Base-by-base conservation (phyloP, 768 basidiomycete species). In the Lactarius sp. region DNA sequence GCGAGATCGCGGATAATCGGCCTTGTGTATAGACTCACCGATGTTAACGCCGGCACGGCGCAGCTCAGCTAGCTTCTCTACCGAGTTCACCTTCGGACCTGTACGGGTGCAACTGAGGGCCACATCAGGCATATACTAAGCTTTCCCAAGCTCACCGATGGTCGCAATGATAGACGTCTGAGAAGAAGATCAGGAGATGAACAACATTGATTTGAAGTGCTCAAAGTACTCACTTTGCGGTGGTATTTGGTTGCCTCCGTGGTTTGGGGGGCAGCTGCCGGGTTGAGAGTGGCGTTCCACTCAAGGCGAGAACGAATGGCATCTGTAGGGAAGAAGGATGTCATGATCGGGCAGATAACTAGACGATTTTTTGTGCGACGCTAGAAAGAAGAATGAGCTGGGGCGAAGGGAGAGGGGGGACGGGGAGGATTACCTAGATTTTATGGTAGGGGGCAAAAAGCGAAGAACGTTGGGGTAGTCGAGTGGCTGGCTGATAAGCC, bases 141-240 rank as follows among this genome's bases (percentile, higher is more conserved):
- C 33, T 4, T 13, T 41, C 59, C 52, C 22, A 64, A 61, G 65
- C 81, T 64, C 69, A 90, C 96, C 97, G 72, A 99, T 99, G 69
- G 97, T 99, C 64, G 95, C 96, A 75, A 99, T 98, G 78, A 99
- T 98, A 64, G 91, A 82, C 14, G 94, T 97, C 97, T 99, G 69
- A n/a, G 20, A 51, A 44, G 46, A 46, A 53, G 42, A 46, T 55
- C 37, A 65, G 46, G 36, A 37, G 50, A 52, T 44, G n/a, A 34
- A 39, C 52, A 57, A 57, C 57, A 33, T n/a, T 22, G 22, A 12
- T 18, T 22, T n/a, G 39, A 33, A 33, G 20, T 69, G 39, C 9
- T 12, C 49, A 9, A 18, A 13, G 36, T 31, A 53, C 82, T 68
- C 65, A 94, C 95, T 86, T 98, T 99, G 78, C 96, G 90, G 70